Evolutionary conservation across 2,329 filamentous ascomycete genomes (phyloP).

Genomic region (Metarhizium anisopliae): DNA sequence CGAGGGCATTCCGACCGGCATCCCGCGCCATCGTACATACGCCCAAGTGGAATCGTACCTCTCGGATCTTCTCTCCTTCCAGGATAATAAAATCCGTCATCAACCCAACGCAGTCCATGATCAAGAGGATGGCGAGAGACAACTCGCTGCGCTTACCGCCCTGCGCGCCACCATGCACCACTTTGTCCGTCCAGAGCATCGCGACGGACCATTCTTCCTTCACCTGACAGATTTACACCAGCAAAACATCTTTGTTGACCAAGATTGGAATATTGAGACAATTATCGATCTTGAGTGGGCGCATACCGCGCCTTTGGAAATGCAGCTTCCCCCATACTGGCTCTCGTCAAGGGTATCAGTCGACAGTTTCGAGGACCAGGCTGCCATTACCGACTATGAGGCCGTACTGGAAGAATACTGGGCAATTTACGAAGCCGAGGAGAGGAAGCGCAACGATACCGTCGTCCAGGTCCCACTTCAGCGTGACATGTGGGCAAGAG

Average conservation of each 20-base stretch:
- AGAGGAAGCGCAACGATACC: conserved; percentile 3
- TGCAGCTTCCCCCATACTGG: conserved; percentile 18
- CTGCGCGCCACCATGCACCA: conserved; percentile 18
- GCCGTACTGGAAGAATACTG: conserved; percentile 6
- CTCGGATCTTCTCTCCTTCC: conserved; percentile 21
- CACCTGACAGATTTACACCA: conserved; percentile 26
- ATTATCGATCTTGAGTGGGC: conserved; percentile 24
- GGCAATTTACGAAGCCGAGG: conserved; percentile 8
- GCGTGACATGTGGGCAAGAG: conserved; percentile 3
- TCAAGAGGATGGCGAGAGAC: conserved; percentile 15
- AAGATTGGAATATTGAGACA: conserved; percentile 19
- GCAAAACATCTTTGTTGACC: conserved; percentile 26
- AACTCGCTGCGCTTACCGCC: conserved; percentile 18
- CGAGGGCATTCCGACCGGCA: conserved; percentile 20
- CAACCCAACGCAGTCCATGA: conserved; percentile 23
- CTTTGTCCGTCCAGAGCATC: conserved; percentile 12
- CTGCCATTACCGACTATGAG: background rate
- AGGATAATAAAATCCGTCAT: conserved; percentile 23
- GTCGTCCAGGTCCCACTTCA: background rate
- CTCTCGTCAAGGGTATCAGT: conserved; percentile 10
- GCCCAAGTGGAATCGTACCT: conserved; percentile 17
- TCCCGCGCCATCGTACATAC: conserved; percentile 22
- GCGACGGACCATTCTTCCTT: conserved; percentile 22
- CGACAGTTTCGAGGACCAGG: conserved; percentile 4
- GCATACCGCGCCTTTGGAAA: conserved; percentile 14